Evolutionary conservation across 176 grass and related monocot species (phyloP).

Genomic region (Thalia dealbata): DNA sequence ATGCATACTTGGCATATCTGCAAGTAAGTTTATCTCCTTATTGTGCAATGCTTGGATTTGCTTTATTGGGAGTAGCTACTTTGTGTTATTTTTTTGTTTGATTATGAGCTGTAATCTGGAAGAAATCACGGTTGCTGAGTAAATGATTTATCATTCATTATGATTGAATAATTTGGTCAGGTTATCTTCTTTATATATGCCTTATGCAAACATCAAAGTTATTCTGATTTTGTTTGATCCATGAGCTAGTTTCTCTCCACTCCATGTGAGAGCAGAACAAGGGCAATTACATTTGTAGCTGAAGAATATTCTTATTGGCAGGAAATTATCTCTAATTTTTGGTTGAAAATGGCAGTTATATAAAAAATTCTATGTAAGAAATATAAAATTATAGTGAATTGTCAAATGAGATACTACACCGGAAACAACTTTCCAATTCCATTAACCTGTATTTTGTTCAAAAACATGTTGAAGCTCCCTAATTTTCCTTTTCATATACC

Average conservation of each 20-base stretch:
- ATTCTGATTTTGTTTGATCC: too few relatives aligned
- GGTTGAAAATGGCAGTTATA: too few relatives aligned
- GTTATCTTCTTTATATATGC: too few relatives aligned
- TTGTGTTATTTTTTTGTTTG: background rate
- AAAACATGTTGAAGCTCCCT: background rate
- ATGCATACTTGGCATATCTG: constrained; percentile 83
- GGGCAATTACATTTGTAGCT: too few relatives aligned
- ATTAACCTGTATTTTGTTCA: background rate
- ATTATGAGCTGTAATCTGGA: background rate
- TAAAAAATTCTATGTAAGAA: background rate
- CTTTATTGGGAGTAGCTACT: background rate
- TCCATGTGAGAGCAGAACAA: too few relatives aligned
- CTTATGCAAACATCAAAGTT: too few relatives aligned
- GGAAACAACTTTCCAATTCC: background rate
- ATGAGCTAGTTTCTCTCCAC: too few relatives aligned
- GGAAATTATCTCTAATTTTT: too few relatives aligned
- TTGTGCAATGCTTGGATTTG: too few relatives aligned
- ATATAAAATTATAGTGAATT: background rate
- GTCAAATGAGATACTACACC: background rate
- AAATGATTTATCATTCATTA: background rate
- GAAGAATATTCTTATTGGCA: too few relatives aligned
- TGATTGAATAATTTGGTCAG: background rate
- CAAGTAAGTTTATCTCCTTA: constrained; percentile 49
- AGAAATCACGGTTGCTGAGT: background rate
- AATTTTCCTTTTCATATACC: constrained; percentile 12